Conservation (phyloP, 345 rosid genomes). For the Gossypium mustelinum region DNA sequence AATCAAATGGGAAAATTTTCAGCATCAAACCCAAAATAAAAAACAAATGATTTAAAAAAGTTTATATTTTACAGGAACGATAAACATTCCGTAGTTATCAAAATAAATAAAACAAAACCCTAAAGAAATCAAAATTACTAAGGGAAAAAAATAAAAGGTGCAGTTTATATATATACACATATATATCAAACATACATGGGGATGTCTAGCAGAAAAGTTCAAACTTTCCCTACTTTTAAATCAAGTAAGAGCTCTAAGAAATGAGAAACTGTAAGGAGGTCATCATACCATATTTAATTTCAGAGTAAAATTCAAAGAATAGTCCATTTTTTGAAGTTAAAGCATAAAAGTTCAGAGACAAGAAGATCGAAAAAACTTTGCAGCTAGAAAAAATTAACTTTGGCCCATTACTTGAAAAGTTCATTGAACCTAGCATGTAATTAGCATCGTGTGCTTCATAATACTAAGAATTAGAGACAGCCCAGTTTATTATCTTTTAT, state of each 20-base stretch:
- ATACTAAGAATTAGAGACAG: too few species aligned
- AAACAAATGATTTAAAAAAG: neutral
- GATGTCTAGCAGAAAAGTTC: neutral
- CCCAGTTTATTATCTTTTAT: neutral
- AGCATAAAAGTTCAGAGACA: neutral
- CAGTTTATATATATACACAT: neutral
- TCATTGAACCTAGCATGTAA: neutral
- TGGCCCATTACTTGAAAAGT: neutral
- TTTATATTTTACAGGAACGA: neutral
- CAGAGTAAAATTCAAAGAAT: neutral
- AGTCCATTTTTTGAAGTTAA: too few species aligned
- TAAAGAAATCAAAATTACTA: neutral
- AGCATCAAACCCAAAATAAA: neutral
- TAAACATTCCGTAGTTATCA: neutral
- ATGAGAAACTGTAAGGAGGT: neutral
- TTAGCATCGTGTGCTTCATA: neutral
- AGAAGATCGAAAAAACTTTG: neutral
- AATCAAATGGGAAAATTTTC: neutral
- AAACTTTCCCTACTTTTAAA: neutral
- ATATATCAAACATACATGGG: neutral
- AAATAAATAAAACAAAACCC: neutral
- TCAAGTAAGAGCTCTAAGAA: neutral
- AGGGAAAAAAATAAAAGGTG: neutral
- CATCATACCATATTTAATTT: neutral
- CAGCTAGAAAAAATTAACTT: constrained; percentile 3